These are phyloP conservation scores for Blastobotrys proliferans DNA, from an alignment of 1,139 yeast species.

Conservation along the genomic window DNA sequence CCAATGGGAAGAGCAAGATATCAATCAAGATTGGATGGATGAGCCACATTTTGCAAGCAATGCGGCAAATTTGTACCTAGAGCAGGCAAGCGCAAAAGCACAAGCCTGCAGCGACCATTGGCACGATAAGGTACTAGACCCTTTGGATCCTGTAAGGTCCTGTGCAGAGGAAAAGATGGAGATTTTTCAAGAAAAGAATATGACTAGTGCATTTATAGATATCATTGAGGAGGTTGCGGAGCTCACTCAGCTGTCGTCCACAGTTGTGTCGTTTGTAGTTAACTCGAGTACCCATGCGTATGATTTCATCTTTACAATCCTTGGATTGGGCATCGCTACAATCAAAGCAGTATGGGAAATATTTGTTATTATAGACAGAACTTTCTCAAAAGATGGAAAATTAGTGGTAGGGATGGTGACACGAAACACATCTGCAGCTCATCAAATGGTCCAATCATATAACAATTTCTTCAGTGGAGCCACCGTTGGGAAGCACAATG, in stretches of 20 bases:
- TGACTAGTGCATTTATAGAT: neutral
- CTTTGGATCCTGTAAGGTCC: no score
- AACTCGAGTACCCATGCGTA: slow-evolving; percentile 1
- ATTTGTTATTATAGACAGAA: neutral
- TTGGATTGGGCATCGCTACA: neutral
- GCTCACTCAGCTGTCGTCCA: neutral
- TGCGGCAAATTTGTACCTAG: neutral
- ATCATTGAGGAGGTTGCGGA: neutral
- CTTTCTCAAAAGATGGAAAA: neutral
- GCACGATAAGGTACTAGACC: no score
- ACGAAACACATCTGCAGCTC: no score
- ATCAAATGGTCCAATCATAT: neutral
- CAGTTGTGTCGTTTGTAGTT: neutral
- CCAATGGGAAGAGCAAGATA: no score
- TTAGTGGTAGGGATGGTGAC: neutral
- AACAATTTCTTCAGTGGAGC: neutral
- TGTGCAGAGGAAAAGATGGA: no score
- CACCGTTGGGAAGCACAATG: neutral
- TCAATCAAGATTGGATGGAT: neutral
- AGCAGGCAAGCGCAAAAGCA: neutral
- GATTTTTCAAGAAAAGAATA: no score
- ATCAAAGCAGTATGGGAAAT: neutral
- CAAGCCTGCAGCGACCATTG: no score
- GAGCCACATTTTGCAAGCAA: neutral
- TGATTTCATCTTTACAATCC: neutral